A percentile compares a stretch with the other conserved stretches of the same genome.
Conservation (phyloP, 805 yeast species). For the Kodamaea jinghongensis region DNA sequence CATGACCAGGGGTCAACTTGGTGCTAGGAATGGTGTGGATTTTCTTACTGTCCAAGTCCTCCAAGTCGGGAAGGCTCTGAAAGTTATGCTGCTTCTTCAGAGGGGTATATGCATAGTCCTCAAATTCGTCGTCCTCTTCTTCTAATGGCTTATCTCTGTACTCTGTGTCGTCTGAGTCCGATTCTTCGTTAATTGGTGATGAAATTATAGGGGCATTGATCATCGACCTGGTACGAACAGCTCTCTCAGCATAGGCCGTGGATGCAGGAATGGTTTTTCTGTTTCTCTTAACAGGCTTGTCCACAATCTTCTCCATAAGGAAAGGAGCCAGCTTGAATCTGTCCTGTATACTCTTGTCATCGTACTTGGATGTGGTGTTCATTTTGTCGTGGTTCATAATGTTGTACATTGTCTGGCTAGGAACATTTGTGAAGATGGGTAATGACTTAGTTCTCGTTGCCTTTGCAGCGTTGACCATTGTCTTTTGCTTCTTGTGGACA, state of each 20-base stretch:
- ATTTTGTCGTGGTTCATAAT: slow-evolving; percentile 42
- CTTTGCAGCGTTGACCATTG: slow-evolving; percentile 16
- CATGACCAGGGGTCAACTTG: slow-evolving; percentile 39
- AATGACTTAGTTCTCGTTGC: slow-evolving; percentile 45
- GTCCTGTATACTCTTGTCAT: slow-evolving; percentile 40
- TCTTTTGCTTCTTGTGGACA: slow-evolving; percentile 8
- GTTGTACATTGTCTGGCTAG: slow-evolving; percentile 37
- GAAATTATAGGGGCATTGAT: slow-evolving; percentile 34
- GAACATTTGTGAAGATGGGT: slow-evolving; percentile 40
- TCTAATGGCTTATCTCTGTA: slow-evolving; percentile 23
- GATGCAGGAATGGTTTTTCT: slow-evolving; percentile 14
- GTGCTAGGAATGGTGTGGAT: slow-evolving; percentile 40
- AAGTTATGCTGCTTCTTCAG: slow-evolving; percentile 24
- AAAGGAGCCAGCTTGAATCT: slow-evolving; percentile 47
- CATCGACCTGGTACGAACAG: slow-evolving; percentile 45
- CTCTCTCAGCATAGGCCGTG: slow-evolving; percentile 24
- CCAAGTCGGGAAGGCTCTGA: slow-evolving; percentile 42
- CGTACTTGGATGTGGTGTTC: slow-evolving; percentile 37
- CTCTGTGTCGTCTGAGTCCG: slow-evolving; percentile 30
- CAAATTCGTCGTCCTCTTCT: slow-evolving; percentile 27
- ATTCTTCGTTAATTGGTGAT: slow-evolving; percentile 43
- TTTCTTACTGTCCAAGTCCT: slow-evolving; percentile 42
- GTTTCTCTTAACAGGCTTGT: slow-evolving; percentile 30
- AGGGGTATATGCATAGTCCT: slow-evolving; percentile 40
- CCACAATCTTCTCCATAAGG: slow-evolving; percentile 40